These are phyloP conservation scores for Flaveria linearis DNA, from an alignment of 129 eudicot species.

Conservation along the genomic window DNA sequence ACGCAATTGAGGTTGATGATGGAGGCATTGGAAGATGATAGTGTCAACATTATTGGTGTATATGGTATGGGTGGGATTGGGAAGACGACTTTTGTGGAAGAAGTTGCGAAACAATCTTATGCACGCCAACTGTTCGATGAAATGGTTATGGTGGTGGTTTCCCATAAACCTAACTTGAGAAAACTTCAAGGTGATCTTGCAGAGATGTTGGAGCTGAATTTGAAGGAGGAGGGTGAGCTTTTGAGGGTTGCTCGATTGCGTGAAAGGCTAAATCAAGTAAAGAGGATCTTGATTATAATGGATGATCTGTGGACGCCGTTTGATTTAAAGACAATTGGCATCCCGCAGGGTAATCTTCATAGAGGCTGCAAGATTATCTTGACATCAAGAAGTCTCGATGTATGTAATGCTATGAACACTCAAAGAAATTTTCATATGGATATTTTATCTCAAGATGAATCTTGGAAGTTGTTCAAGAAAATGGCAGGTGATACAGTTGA, in stretches of 20 bases:
- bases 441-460: slow-evolving; percentile 38
- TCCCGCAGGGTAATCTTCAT: slow-evolving; percentile 38
- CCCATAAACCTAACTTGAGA: slow-evolving; percentile 38
- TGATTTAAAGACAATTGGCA: slow-evolving; percentile 45
- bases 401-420: slow-evolving; percentile 43
- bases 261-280: slow-evolving; percentile 41
- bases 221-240: slow-evolving; percentile 42
- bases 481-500: slow-evolving; percentile 35
- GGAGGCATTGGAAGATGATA: slow-evolving; percentile 46
- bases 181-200: slow-evolving; percentile 51
- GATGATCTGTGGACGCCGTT: slow-evolving; percentile 47
- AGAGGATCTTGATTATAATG: slow-evolving; percentile 40
- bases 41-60: slow-evolving; percentile 39
- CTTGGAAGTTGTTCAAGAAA: slow-evolving; percentile 45
- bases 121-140: slow-evolving; percentile 42
- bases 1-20: slow-evolving; percentile 26
- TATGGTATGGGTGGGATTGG: slow-evolving; percentile 53
- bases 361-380: slow-evolving; percentile 49
- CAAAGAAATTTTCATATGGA: slow-evolving; percentile 35
- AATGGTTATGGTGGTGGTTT: slow-evolving; percentile 42
- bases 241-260: slow-evolving; percentile 40
- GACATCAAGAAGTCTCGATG: slow-evolving; percentile 48
- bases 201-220: slow-evolving; percentile 37
- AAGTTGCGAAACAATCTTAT: slow-evolving; percentile 30
- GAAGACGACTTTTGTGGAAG: slow-evolving; percentile 50